Evolutionary conservation across 2,329 filamentous ascomycete species (phyloP).

Genomic region (Monilinia aucupariae): DNA sequence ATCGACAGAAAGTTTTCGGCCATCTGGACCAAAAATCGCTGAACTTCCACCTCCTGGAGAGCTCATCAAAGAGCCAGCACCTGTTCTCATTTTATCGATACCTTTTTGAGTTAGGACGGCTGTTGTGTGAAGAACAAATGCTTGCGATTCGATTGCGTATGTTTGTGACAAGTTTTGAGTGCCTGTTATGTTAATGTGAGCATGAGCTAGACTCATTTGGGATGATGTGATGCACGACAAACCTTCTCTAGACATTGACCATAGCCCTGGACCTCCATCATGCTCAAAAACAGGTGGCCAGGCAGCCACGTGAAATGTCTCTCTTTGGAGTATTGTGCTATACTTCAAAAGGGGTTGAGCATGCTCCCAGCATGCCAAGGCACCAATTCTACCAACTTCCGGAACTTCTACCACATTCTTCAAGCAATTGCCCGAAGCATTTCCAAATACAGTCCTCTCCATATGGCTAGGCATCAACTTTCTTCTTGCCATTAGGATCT

Average conservation of each 20-base stretch:
- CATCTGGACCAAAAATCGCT: constrained; percentile 51
- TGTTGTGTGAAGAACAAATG: constrained; percentile 51
- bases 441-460: constrained; percentile 46
- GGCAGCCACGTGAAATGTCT: constrained; percentile 50
- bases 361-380: constrained; percentile 46
- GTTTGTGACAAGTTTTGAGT: constrained; percentile 48
- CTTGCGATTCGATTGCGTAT: constrained; percentile 53
- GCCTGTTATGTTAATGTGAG: neutral
- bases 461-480: constrained; percentile 44
- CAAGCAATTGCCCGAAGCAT: constrained; percentile 50
- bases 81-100: neutral
- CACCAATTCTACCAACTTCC: constrained; percentile 44
- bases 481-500: constrained; percentile 40
- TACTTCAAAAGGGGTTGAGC: constrained; percentile 52
- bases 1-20: constrained; percentile 37
- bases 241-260: constrained; percentile 25
- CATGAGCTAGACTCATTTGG: neutral
- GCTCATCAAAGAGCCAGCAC: constrained; percentile 36
- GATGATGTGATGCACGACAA: constrained; percentile 29
- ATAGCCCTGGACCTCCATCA: constrained; percentile 36
- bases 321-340: constrained; percentile 43
- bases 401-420: constrained; percentile 46
- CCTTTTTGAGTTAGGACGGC: constrained; percentile 43
- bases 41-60: constrained; percentile 45
- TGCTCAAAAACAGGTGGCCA: constrained; percentile 50